phyloP scores from a whole-genome alignment of 106 monocot species.

The Dioscorea alata region DNA sequence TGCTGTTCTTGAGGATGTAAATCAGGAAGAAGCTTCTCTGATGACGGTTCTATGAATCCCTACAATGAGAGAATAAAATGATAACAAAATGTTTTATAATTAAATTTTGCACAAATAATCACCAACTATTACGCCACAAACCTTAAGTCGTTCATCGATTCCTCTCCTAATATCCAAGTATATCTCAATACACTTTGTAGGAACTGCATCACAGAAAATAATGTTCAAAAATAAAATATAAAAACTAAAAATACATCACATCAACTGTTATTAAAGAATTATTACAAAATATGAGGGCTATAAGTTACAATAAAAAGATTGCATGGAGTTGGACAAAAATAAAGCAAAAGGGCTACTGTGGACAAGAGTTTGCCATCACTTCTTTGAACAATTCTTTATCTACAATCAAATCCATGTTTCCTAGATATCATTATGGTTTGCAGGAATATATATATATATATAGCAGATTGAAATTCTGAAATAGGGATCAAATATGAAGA shows the following conservation, averaged over 20 bases:
- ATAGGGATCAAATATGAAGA: too few relatives aligned
- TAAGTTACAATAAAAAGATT: not conserved
- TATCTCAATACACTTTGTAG: constrained; percentile 56
- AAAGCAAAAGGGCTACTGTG: not conserved
- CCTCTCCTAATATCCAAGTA: constrained; percentile 69
- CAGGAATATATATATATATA: too few relatives aligned
- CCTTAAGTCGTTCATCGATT: constrained; percentile 79
- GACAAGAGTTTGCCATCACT: too few relatives aligned
- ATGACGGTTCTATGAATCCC: constrained; percentile 88
- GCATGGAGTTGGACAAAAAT: too few relatives aligned
- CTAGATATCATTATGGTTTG: too few relatives aligned
- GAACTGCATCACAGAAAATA: constrained; percentile 47
- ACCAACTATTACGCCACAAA: constrained; percentile 5
- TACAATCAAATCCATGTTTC: too few relatives aligned
- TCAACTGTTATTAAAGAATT: not conserved
- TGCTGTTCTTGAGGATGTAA: constrained; percentile 93
- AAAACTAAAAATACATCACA: not conserved
- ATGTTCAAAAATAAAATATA: not conserved
- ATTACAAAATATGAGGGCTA: too few relatives aligned
- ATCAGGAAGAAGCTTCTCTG: constrained; percentile 99
- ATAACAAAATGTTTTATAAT: not conserved
- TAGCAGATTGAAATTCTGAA: too few relatives aligned
- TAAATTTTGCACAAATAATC: not conserved
- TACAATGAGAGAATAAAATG: constrained; percentile 15
- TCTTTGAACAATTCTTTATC: too few relatives aligned